Evolutionary conservation across 805 yeast species (phyloP), one percentile per base, ranked within the genome.

Genomic region (Torulaspora delbrueckii): DNA sequence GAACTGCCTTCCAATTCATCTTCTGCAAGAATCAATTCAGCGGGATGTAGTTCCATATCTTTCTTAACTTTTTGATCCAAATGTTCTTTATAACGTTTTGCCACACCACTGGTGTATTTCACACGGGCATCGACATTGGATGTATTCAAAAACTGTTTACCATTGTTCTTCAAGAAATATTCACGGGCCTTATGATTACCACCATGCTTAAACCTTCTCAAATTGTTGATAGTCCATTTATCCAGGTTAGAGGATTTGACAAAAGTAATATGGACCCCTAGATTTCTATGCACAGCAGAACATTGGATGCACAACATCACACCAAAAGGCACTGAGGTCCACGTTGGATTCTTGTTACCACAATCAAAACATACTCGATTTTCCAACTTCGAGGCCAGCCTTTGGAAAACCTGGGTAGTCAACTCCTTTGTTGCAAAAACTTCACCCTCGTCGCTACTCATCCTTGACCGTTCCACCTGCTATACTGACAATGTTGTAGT

Each of bases 241-340:
- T 93, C 99, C 71, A 93, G 75, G 54, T 83, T 86, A 24, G 93
- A 79, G 24, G 96, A 87, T 65, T 89, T 87, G 48, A 93, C 98
- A 72, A 93, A 93, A 31, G 97, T 80, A 59, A 93, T 83, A 66
- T 93, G 99, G 31, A 90, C 97, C 48, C 99, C 99, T 69, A 93
- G 69, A 66, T 89, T 89, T 67, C 99, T 80, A 72, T 93, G 99
- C 42, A 85, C 88, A 3, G 98, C 90, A 43, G 96, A 86, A 67
- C 99, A 93, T 66, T 93, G 96, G 50, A 90, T 75, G 72, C 99
- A 93, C 48, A 93, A 71, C 64, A 90, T 78, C 42, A 90, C 86
- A 45, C 97, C 99, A 67, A 87, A 91, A 10, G 98, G 96, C 45
- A 91, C 89, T 10, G 98, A 91, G 3, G 99, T 87, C 99, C 99